Conservation (phyloP, 495 filamentous ascomycete genomes). For the Aspergillus leporis region DNA sequence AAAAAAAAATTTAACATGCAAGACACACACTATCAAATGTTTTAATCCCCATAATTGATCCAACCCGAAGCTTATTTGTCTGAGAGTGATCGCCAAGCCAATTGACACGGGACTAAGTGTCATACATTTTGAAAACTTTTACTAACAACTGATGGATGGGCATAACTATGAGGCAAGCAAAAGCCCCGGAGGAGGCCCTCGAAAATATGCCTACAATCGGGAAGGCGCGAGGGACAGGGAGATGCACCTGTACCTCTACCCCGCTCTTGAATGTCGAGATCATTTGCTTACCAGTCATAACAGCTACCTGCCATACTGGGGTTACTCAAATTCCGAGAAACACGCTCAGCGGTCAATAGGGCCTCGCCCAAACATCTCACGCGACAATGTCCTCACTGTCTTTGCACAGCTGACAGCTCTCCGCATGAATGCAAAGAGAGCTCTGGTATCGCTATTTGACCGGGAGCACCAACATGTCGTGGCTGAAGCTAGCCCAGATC, state of each 20-base stretch:
- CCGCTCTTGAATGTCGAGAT: not conserved
- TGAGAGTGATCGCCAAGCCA: too few species aligned
- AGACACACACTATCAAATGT: too few species aligned
- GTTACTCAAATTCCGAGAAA: constrained; percentile 7
- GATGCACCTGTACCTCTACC: constrained; percentile 8
- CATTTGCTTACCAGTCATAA: not conserved
- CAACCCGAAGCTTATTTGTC: too few species aligned
- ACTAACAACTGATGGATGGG: too few species aligned
- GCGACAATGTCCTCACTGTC: constrained; percentile 57
- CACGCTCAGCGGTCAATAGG: constrained; percentile 2
- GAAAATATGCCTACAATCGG: constrained; percentile 13
- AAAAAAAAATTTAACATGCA: too few species aligned
- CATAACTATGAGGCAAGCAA: too few species aligned
- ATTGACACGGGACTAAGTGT: too few species aligned
- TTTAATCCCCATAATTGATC: too few species aligned
- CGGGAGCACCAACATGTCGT: constrained; percentile 52
- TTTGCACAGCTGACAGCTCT: constrained; percentile 60
- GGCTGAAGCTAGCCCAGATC: constrained; percentile 56
- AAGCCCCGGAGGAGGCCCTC: constrained; percentile 1
- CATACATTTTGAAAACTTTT: too few species aligned
- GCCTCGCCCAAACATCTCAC: constrained; percentile 23
- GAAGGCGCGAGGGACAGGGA: constrained; percentile 15
- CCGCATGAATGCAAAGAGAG: constrained; percentile 48
- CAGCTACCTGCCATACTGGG: constrained; percentile 16
- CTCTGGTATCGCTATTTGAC: constrained; percentile 57